These are phyloP conservation scores for Alternaria alternata DNA, from an alignment of 2,329 filamentous ascomycete genomes.

Conservation along the genomic window DNA sequence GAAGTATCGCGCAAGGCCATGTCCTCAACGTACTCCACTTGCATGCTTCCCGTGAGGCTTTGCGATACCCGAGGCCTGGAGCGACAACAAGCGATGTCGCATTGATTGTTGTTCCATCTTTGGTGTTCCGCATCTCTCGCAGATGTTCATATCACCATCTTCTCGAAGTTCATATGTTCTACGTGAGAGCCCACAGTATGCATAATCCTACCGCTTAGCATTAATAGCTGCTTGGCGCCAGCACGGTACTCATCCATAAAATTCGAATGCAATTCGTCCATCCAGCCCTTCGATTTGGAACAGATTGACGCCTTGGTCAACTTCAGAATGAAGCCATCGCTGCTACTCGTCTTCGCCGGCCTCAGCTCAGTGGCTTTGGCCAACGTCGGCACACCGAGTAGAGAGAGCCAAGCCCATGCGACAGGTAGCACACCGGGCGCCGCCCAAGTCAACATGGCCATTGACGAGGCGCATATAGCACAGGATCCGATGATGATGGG, in stretches of 20 bases:
- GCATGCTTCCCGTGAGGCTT: no score
- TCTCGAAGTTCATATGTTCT: no score
- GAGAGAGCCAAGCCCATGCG: background rate
- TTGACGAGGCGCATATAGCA: background rate
- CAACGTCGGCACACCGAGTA: background rate
- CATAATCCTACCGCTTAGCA: background rate
- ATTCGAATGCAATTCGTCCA: background rate
- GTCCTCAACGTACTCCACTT: no score
- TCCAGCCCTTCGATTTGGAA: background rate
- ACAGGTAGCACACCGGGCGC: no score
- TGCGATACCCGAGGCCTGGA: no score
- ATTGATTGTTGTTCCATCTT: no score
- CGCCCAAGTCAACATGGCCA: background rate
- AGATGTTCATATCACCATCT: no score
- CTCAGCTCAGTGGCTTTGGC: background rate
- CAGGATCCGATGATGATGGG: slow-evolving; percentile 21
- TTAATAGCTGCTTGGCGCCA: slow-evolving; percentile 27
- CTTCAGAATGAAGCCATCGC: background rate
- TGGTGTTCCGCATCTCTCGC: no score
- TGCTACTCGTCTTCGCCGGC: slow-evolving; percentile 1
- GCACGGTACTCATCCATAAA: slow-evolving; percentile 29
- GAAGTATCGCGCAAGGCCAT: no score
- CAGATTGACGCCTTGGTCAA: background rate
- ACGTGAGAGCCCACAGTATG: background rate
- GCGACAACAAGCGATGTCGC: no score